Conservation (phyloP, 148 eudicot species). For the Camellia sinensis region DNA sequence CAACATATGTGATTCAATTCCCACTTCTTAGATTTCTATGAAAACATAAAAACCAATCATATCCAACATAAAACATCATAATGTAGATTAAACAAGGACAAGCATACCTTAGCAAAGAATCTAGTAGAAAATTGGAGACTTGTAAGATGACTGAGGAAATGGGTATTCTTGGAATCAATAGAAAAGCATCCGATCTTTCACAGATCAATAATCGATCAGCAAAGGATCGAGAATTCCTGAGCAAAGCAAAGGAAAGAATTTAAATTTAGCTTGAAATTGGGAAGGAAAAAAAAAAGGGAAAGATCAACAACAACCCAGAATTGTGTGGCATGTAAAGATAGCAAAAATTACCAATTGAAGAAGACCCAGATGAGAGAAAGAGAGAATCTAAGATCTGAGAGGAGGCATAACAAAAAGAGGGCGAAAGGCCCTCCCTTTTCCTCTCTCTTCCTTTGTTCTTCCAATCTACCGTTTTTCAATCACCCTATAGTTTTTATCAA, state of each 20-base stretch:
- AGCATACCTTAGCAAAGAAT: constrained; percentile 16
- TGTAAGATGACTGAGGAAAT: constrained; percentile 21
- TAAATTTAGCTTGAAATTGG: constrained; percentile 6
- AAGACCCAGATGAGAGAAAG: constrained; percentile 25
- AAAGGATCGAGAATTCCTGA: constrained; percentile 32
- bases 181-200: constrained; percentile 52
- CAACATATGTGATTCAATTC: constrained; percentile 4
- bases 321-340: not conserved
- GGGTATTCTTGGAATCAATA: constrained; percentile 37
- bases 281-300: constrained; percentile 9
- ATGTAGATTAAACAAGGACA: constrained; percentile 25
- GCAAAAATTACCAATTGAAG: constrained; percentile 24
- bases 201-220: constrained; percentile 42
- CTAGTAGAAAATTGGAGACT: constrained; percentile 21
- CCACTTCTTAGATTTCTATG: not conserved
- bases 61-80: constrained; percentile 16
- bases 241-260: constrained; percentile 18
- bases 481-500: not conserved
- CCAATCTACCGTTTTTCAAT: constrained; percentile 18
- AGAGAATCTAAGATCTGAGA: constrained; percentile 61
- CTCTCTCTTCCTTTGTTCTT: constrained; percentile 22
- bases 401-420: constrained; percentile 58
- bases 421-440: constrained; percentile 58
- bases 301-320: constrained; percentile 20
- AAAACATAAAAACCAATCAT: not conserved